These are phyloP conservation scores for Phialocephala sp. DNA, from an alignment of 2,329 filamentous ascomycete species.

Conservation along the genomic window DNA sequence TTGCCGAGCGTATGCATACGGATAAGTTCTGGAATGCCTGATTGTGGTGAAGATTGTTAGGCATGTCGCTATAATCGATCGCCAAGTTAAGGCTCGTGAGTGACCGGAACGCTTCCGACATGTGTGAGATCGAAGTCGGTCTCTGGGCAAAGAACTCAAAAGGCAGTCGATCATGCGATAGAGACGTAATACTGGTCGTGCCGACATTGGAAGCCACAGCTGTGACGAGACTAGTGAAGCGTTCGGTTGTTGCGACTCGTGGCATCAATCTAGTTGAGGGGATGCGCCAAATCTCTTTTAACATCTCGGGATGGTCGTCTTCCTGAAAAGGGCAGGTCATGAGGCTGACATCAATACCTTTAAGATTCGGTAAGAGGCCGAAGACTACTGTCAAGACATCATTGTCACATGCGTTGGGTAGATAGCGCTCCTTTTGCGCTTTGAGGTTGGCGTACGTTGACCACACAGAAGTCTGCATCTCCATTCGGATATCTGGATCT, in stretches of 20 bases:
- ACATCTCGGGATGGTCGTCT: conserved; percentile 23
- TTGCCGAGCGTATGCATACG: conserved; percentile 27
- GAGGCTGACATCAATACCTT: conserved; percentile 32
- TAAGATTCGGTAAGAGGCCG: conserved; percentile 31
- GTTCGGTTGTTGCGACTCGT: conserved; percentile 31
- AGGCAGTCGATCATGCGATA: conserved; percentile 39
- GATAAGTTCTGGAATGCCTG: conserved; percentile 32
- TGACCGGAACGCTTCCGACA: conserved; percentile 26
- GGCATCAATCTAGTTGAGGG: conserved; percentile 35
- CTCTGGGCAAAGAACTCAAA: conserved; percentile 41
- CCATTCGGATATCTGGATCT: conserved; percentile 37
- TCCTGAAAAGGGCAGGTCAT: conserved; percentile 33
- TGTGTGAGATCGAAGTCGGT: conserved; percentile 18
- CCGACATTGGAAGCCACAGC: conserved; percentile 22
- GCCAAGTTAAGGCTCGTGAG: conserved; percentile 31
- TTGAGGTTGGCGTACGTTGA: conserved; percentile 41
- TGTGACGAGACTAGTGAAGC: conserved; percentile 33
- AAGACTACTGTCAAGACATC: conserved; percentile 30
- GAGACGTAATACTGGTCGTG: conserved; percentile 21
- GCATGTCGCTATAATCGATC: conserved; percentile 34
- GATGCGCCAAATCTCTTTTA: conserved; percentile 37
- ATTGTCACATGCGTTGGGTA: conserved; percentile 31
- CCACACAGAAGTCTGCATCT: conserved; percentile 42
- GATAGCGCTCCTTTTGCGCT: conserved; percentile 37
- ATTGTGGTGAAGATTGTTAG: conserved; percentile 24